phyloP scores from a whole-genome alignment of 1,284 basidiomycete genomes.

The Naganishia cerealis region DNA sequence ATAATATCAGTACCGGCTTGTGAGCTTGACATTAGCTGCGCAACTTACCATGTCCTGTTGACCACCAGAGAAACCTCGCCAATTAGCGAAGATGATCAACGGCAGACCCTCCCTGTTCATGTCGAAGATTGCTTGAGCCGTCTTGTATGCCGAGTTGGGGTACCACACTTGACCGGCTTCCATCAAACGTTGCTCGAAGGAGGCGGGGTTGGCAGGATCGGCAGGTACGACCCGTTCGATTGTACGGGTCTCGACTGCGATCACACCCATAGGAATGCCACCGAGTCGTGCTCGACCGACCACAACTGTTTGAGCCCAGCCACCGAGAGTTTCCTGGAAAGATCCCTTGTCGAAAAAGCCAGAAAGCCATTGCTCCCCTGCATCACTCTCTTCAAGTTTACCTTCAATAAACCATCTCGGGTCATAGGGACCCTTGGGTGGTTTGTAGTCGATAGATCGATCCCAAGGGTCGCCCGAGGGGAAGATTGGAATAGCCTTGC shows the following conservation, averaged over 20 bases:
- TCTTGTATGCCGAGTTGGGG: constrained; percentile 99
- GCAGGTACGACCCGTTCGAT: constrained; percentile 96
- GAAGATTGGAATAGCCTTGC: constrained; percentile 71
- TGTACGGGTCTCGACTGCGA: constrained; percentile 95
- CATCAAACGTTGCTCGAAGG: constrained; percentile 96
- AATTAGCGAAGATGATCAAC: constrained; percentile 98
- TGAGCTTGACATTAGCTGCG: neutral
- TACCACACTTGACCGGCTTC: constrained; percentile 99
- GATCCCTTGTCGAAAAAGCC: constrained; percentile 97
- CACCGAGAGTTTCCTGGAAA: constrained; percentile 64
- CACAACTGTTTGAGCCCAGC: constrained; percentile 96
- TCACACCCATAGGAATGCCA: constrained; percentile 96
- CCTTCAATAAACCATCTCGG: constrained; percentile 97
- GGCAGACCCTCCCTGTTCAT: constrained; percentile 96
- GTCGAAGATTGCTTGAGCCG: constrained; percentile 98
- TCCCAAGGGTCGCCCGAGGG: constrained; percentile 81
- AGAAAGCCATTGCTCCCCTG: constrained; percentile 66
- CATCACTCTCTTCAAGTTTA: constrained; percentile 74
- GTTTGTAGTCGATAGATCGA: constrained; percentile 83
- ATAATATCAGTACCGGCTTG: neutral
- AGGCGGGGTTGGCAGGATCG: constrained; percentile 97
- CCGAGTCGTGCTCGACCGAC: constrained; percentile 91
- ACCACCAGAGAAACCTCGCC: constrained; percentile 99
- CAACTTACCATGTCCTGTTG: constrained; percentile 85
- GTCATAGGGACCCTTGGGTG: constrained; percentile 93